These are phyloP conservation scores for Carex scoparia DNA, from an alignment of 176 grass and related monocot genomes.

Conservation along the genomic window DNA sequence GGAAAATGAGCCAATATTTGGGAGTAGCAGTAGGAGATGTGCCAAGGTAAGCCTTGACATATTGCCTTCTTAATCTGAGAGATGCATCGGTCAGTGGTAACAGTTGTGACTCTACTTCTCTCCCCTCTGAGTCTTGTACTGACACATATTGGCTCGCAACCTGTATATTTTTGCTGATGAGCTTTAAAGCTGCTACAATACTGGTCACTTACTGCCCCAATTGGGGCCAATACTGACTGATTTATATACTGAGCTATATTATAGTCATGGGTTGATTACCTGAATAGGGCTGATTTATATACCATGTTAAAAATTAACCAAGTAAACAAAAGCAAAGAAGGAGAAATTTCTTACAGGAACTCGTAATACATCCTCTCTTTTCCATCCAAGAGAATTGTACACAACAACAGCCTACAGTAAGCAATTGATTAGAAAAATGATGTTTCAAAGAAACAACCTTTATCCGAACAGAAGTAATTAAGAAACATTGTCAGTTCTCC, in stretches of 20 bases:
- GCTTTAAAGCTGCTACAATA: conserved; percentile 11
- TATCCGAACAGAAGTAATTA: conserved; percentile 10
- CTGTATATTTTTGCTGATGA: conserved; percentile 45
- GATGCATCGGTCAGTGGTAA: conserved; percentile 55
- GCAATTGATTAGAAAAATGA: conserved; percentile 12
- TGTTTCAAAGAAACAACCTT: not conserved
- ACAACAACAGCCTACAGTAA: conserved; percentile 63
- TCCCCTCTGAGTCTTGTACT: conserved; percentile 79
- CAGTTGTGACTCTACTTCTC: conserved; percentile 85
- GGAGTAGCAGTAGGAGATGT: conserved; percentile 37
- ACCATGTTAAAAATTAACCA: not conserved
- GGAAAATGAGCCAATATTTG: conserved; percentile 92
- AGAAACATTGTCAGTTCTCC: conserved; percentile 14
- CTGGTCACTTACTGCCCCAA: not conserved
- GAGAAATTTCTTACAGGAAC: conserved; percentile 57
- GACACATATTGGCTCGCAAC: conserved; percentile 61
- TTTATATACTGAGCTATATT: not conserved
- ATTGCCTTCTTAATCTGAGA: conserved; percentile 45
- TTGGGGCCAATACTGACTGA: not conserved
- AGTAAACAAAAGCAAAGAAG: conserved; percentile 15
- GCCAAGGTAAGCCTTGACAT: conserved; percentile 72
- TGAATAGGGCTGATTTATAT: not conserved
- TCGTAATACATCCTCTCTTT: conserved; percentile 72
- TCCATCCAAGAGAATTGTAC: conserved; percentile 96
- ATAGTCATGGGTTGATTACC: not conserved